Conservation (phyloP, 139 green algal genomes). For the Chlorokybus atmophyticus region DNA sequence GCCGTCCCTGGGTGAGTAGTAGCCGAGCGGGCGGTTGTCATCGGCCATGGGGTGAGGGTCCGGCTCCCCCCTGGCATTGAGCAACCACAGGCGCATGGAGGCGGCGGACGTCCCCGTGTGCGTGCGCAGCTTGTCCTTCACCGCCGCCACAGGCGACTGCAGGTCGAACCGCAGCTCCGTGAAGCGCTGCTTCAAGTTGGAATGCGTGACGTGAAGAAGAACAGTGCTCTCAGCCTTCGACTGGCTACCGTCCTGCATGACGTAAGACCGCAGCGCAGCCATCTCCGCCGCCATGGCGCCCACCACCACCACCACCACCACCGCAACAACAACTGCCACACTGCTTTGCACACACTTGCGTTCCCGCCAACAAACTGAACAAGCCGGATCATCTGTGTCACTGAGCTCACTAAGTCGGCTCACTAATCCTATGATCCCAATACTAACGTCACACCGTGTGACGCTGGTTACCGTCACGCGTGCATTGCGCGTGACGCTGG, state of each 20-base stretch:
- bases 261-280: not conserved
- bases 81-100: constrained; percentile 69
- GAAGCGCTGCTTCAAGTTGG: constrained; percentile 77
- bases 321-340: no score
- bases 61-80: constrained; percentile 46
- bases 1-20: constrained; percentile 76
- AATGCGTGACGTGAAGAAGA: constrained; percentile 74
- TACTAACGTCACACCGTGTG: no score
- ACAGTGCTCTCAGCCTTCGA: constrained; percentile 59
- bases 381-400: no score
- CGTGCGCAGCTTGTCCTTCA: constrained; percentile 81
- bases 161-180: constrained; percentile 84
- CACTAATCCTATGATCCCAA: no score
- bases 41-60: constrained; percentile 42
- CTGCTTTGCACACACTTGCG: no score
- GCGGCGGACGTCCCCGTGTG: constrained; percentile 67
- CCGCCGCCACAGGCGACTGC: constrained; percentile 59
- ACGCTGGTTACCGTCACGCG: no score
- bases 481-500: no score
- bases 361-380: no score
- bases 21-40: constrained; percentile 69
- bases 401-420: no score
- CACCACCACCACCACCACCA: no score
- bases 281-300: not conserved
- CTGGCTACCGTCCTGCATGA: not conserved